Base-by-base conservation (phyloP, 345 rosid species). In the Hibiscus mutabilis region DNA sequence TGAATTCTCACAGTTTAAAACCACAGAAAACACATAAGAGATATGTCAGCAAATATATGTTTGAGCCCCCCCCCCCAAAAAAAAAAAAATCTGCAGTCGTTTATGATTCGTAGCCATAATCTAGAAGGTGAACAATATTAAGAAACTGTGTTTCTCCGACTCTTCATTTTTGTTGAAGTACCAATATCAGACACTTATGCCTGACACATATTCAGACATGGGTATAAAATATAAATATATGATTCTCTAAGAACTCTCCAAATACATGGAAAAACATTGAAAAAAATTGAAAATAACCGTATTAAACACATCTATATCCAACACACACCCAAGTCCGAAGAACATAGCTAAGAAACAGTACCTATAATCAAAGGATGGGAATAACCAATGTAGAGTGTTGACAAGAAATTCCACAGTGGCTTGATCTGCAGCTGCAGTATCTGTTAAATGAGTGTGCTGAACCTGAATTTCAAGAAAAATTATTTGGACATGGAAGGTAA, bases 351-450 rank as follows among this genome's bases (percentile, higher is more conserved):
- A 56, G 16, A 56, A 27, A 60, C 19, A 57, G 60, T 70, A 95
- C 98, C 99, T 92, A 80, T 92, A 95, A 82, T 92, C 96, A 84
- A 95, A 92, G 65, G 91, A 86, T 68, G 97, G 98, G 77, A 92
- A 95, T 68, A 92, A n/a, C 80, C 85, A 60, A 74, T 90, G 96
- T 58, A 95, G 80, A 60, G 96, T 79, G 66, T 90, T 90, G 79
- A 95, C 98, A 47, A 95, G 74, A 49, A 89, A 66, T 66, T 82
- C 93, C 68, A 90, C 96, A 49, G 83, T 87, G 18, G 99, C 96
- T 76, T 87, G 87, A 84, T 95, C 98, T 51, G 92, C 94, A 84
- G 89, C 90, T 0, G 97, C 98, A 62, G 84, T 90, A 84, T 90
- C 97, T 21, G 94, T 95, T 94, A 95, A 85, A 76, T 92, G 91